These are phyloP conservation scores for Yamadazyma mexicana DNA, from an alignment of 1,139 yeast genomes.

Conservation along the genomic window DNA sequence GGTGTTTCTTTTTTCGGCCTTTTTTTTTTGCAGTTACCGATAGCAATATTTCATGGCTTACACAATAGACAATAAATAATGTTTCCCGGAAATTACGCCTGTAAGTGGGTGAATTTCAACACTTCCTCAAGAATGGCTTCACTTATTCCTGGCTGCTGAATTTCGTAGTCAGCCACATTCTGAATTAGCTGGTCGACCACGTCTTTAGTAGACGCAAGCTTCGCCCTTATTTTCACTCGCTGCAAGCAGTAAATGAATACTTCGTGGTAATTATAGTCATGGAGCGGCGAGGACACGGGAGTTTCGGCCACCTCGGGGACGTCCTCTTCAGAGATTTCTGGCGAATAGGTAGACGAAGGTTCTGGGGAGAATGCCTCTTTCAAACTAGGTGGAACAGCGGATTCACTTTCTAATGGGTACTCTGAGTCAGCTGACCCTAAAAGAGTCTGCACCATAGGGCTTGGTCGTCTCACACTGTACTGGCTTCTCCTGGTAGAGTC, in stretches of 20 bases:
- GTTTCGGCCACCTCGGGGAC: slow-evolving; percentile 4
- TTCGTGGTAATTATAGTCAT: slow-evolving; percentile 8
- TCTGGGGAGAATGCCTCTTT: too few relatives aligned
- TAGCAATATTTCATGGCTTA: too few relatives aligned
- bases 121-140: slow-evolving; percentile 66
- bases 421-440: too few relatives aligned
- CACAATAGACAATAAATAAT: too few relatives aligned
- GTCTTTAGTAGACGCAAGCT: slow-evolving; percentile 41
- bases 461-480: slow-evolving; percentile 2
- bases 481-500: slow-evolving; percentile 13
- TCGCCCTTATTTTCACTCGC: slow-evolving; percentile 51
- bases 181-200: slow-evolving; percentile 43
- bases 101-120: slow-evolving; percentile 12
- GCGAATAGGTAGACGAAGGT: neutral
- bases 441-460: slow-evolving; percentile 20
- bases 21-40: too few relatives aligned
- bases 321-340: neutral
- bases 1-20: too few relatives aligned
- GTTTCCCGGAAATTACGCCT: neutral
- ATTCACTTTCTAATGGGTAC: too few relatives aligned
- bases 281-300: slow-evolving; percentile 3
- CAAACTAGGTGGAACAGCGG: too few relatives aligned
- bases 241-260: slow-evolving; percentile 23
- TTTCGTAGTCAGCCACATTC: slow-evolving; percentile 45
- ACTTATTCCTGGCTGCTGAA: slow-evolving; percentile 58